Percentiles rank a stretch among this genome's conserved stretches.
phyloP scores from a whole-genome alignment of 352 stramenopile genomes.

The Aphanomyces astaci region DNA sequence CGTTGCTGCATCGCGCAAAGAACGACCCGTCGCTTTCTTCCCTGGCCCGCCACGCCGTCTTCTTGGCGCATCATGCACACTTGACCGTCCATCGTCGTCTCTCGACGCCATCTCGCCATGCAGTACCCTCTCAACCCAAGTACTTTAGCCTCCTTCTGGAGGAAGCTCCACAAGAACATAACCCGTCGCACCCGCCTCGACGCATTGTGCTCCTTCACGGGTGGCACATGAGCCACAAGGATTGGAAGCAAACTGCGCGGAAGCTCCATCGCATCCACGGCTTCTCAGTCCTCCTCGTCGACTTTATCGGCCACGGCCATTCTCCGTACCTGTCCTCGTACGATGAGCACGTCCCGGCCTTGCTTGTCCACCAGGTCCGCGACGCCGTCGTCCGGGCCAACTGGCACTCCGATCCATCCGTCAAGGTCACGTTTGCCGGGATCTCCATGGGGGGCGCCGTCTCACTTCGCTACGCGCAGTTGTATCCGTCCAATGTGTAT shows the following conservation, averaged over 20 bases:
- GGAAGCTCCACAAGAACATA: neutral
- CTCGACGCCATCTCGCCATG: neutral
- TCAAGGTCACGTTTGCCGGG: conserved; percentile 4
- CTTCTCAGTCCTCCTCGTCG: conserved; percentile 6
- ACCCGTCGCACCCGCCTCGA: neutral
- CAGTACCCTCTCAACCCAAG: neutral
- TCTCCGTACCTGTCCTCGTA: conserved; percentile 1
- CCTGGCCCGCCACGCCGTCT: neutral
- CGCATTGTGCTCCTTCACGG: conserved; percentile 16
- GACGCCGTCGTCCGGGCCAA: conserved; percentile 5
- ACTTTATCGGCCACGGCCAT: conserved; percentile 17
- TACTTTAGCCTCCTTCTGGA: conserved; percentile 7
- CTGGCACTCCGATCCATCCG: neutral
- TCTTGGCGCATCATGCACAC: neutral
- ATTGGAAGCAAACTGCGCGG: conserved; percentile 8
- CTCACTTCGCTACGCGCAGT: conserved; percentile 4
- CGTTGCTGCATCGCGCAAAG: neutral
- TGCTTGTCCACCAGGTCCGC: conserved; percentile 13
- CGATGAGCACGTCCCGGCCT: neutral
- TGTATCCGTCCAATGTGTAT: conserved; percentile 9
- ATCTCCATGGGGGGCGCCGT: conserved; percentile 14
- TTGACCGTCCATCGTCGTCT: neutral
- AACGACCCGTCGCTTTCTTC: neutral
- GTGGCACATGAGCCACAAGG: conserved; percentile 16
- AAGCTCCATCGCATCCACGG: conserved; percentile 6